Evolutionary conservation across 306 rosid genomes (phyloP).

Genomic region (Rosa persica): DNA sequence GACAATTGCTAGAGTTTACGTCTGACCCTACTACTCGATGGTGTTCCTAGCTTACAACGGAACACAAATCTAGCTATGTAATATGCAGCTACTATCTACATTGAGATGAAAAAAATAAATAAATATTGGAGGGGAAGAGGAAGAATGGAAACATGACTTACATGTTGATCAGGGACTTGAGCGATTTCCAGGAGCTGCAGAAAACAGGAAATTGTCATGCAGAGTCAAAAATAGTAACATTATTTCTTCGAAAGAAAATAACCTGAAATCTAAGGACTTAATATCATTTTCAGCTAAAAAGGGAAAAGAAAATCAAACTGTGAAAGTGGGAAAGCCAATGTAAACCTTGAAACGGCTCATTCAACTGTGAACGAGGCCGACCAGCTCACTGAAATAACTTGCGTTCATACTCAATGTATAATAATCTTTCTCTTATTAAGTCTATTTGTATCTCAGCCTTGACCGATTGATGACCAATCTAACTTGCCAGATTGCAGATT

Average conservation of each 20-base stretch:
- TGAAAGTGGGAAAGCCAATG: not conserved
- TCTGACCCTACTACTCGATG: not conserved
- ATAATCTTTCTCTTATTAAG: not conserved
- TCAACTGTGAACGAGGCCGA: not conserved
- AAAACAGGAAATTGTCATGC: constrained; percentile 4
- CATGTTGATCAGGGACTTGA: constrained; percentile 92
- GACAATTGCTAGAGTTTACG: not conserved
- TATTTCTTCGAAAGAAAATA: not conserved
- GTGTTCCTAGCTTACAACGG: not conserved
- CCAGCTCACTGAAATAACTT: not conserved
- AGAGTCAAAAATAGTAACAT: not conserved
- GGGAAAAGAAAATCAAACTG: not conserved
- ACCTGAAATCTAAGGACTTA: not conserved
- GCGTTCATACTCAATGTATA: not conserved
- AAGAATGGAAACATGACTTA: constrained; percentile 44
- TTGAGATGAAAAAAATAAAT: not conserved
- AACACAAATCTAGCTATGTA: not conserved
- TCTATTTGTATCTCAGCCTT: not conserved
- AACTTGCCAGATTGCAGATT: not conserved
- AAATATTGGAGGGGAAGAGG: not conserved
- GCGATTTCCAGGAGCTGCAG: constrained; percentile 97
- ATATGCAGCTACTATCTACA: not conserved
- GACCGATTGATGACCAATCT: not conserved
- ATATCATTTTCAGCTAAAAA: not conserved
- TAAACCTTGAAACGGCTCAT: not conserved